Percentiles rank a stretch among this genome's conserved stretches.
These are phyloP conservation scores for Jamesozyma jinghongensis DNA, from an alignment of 805 yeast species.

Conservation along the genomic window DNA sequence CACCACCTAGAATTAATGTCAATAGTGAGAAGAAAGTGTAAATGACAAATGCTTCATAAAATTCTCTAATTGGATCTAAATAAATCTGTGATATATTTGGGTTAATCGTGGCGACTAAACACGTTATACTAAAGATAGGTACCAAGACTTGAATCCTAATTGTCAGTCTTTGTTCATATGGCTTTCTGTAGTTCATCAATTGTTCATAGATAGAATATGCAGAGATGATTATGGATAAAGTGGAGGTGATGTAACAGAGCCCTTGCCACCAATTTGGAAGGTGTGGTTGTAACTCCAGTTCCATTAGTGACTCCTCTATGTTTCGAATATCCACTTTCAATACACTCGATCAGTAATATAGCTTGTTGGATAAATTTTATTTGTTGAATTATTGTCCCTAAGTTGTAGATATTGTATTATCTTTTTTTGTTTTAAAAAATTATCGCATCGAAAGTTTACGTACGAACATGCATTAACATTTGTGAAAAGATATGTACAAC, in stretches of 20 bases:
- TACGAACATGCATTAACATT: too few species aligned
- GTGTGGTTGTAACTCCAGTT: conserved; percentile 5
- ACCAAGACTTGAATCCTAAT: conserved; percentile 75
- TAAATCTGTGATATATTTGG: conserved; percentile 36
- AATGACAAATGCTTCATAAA: conserved; percentile 92
- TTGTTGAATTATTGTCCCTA: too few species aligned
- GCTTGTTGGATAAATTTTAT: too few species aligned
- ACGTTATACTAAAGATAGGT: conserved; percentile 69
- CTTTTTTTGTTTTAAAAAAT: too few species aligned
- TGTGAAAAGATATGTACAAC: too few species aligned
- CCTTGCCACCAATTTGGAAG: conserved; percentile 21
- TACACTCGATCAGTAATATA: too few species aligned
- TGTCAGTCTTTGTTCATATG: conserved; percentile 76
- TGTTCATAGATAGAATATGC: conserved; percentile 42
- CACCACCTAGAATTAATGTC: conserved; percentile 86
- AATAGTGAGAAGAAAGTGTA: conserved; percentile 83
- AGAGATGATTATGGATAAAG: conserved; percentile 35
- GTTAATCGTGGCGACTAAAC: conserved; percentile 47
- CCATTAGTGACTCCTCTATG: too few species aligned
- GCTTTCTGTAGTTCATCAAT: conserved; percentile 70
- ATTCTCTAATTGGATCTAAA: conserved; percentile 72
- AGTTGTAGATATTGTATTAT: too few species aligned
- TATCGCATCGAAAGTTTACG: too few species aligned
- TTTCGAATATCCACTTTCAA: too few species aligned
- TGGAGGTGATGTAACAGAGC: conserved; percentile 17